Percentiles rank a stretch among this genome's conserved stretches.
These are phyloP conservation scores for Pseudocercospora fijiensis DNA, from an alignment of 2,329 filamentous ascomycete genomes.

Conservation along the genomic window DNA sequence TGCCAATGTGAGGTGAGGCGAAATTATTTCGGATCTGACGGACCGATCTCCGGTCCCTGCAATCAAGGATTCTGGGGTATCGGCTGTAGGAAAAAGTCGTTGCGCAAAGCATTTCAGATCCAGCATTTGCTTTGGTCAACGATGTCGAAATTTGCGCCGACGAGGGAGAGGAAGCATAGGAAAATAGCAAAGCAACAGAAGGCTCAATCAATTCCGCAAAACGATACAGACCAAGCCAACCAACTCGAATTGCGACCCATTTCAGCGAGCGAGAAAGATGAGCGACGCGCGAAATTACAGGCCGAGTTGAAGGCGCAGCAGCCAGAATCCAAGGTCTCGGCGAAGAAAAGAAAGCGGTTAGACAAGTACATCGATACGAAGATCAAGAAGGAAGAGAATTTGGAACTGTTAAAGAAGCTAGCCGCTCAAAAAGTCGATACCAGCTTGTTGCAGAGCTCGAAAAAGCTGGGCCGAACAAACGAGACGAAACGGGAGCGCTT, in stretches of 20 bases:
- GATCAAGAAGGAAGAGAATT: conserved; percentile 88
- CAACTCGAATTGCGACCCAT: conserved; percentile 47
- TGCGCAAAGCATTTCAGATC: neutral
- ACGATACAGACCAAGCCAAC: conserved; percentile 53
- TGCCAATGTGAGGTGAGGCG: neutral
- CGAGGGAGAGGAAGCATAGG: conserved; percentile 59
- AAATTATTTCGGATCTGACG: neutral
- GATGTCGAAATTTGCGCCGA: conserved; percentile 49
- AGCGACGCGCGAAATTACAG: conserved; percentile 52
- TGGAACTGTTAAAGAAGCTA: conserved; percentile 78
- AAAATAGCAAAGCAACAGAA: conserved; percentile 63
- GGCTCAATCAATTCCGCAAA: conserved; percentile 22
- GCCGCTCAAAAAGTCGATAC: conserved; percentile 79
- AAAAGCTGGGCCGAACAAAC: conserved; percentile 68
- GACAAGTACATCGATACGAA: conserved; percentile 83
- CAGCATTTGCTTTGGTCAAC: neutral
- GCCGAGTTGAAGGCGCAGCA: conserved; percentile 56
- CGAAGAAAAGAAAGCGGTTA: conserved; percentile 66
- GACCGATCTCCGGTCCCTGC: neutral
- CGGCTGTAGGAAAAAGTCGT: neutral
- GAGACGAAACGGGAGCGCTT: conserved; percentile 71
- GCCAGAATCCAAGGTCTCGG: conserved; percentile 56
- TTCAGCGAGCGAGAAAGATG: conserved; percentile 55
- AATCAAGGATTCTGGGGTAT: neutral
- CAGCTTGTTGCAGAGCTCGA: conserved; percentile 73